A percentile compares a stretch with the other conserved stretches of the same genome.
Evolutionary conservation across 2,329 filamentous ascomycete genomes (phyloP).

Genomic region (Aspergillus aculeatus): DNA sequence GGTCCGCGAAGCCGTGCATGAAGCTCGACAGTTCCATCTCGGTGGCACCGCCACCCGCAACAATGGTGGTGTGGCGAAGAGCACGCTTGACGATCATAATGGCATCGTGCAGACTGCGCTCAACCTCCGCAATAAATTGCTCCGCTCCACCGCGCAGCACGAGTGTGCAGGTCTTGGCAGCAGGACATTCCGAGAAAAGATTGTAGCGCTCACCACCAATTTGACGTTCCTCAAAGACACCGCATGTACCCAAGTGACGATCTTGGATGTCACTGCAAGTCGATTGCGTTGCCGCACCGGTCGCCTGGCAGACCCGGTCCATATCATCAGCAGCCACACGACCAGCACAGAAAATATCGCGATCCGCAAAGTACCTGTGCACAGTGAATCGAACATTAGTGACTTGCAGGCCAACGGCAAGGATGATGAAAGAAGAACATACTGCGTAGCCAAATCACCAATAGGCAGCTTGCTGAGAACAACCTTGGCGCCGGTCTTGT

Average conservation of each 20-base stretch:
- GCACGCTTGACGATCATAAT: conserved; percentile 99
- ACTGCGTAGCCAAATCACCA: conserved; percentile 93
- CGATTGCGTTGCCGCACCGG: conserved; percentile 86
- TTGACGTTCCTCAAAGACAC: conserved; percentile 88
- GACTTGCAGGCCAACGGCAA: not conserved
- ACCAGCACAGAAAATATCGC: conserved; percentile 96
- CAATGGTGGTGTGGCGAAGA: conserved; percentile 90
- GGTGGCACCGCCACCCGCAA: conserved; percentile 87
- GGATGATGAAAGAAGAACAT: conserved; percentile 24
- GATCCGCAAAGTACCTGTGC: conserved; percentile 79
- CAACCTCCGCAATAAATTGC: conserved; percentile 98
- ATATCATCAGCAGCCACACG: conserved; percentile 89
- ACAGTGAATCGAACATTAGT: not conserved
- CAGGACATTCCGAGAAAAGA: conserved; percentile 94
- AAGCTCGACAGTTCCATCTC: conserved; percentile 98
- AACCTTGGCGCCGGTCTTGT: conserved; percentile 94
- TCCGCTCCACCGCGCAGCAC: conserved; percentile 94
- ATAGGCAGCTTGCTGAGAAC: conserved; percentile 97
- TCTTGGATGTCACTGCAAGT: conserved; percentile 93
- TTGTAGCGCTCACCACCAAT: conserved; percentile 98
- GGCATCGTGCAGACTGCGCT: conserved; percentile 94
- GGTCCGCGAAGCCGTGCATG: conserved; percentile 88
- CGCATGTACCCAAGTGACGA: conserved; percentile 88
- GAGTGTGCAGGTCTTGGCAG: conserved; percentile 94
- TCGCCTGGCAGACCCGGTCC: conserved; percentile 93